These are phyloP conservation scores for Berberis vulgaris DNA, from an alignment of 164 flowering plant genomes.

Conservation along the genomic window DNA sequence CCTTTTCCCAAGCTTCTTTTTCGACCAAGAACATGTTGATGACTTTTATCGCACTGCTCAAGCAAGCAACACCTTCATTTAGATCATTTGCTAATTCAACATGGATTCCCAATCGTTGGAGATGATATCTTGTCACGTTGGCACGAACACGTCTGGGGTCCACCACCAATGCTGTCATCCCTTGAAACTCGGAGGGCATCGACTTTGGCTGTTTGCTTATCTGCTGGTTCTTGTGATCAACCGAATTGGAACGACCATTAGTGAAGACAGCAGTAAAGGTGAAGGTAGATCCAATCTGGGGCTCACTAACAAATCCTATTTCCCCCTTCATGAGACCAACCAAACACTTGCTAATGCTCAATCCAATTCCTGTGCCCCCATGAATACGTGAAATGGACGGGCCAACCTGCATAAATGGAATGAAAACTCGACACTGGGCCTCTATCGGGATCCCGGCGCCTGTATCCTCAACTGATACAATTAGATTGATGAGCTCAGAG, in stretches of 20 bases:
- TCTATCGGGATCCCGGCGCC: conserved; percentile 85
- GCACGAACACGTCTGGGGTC: conserved; percentile 66
- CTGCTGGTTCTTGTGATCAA: conserved; percentile 33
- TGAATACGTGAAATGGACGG: conserved; percentile 77
- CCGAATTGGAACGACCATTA: conserved; percentile 27
- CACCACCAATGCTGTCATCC: conserved; percentile 65
- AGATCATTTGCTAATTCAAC: conserved; percentile 49
- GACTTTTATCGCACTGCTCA: conserved; percentile 19
- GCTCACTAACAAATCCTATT: conserved; percentile 78
- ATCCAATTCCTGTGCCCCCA: conserved; percentile 97
- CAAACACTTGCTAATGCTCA: conserved; percentile 91
- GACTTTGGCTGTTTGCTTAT: conserved; percentile 30
- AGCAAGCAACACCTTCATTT: conserved; percentile 24
- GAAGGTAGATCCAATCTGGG: conserved; percentile 76
- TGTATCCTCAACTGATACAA: conserved; percentile 92
- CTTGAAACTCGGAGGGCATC: conserved; percentile 42
- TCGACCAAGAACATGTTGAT: conserved; percentile 61
- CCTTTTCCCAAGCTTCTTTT: conserved; percentile 66
- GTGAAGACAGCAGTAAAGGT: conserved; percentile 76
- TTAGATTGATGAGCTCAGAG: conserved; percentile 46
- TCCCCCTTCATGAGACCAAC: conserved; percentile 94
- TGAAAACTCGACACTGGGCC: conserved; percentile 76
- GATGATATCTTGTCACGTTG: conserved; percentile 69
- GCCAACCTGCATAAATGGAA: conserved; percentile 92
- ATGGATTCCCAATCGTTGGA: conserved; percentile 74